Percentiles rank a stretch among this genome's conserved stretches.
These are phyloP conservation scores for Penicillium sclerotiorum DNA, from an alignment of 2,329 filamentous ascomycete species.

Conservation along the genomic window DNA sequence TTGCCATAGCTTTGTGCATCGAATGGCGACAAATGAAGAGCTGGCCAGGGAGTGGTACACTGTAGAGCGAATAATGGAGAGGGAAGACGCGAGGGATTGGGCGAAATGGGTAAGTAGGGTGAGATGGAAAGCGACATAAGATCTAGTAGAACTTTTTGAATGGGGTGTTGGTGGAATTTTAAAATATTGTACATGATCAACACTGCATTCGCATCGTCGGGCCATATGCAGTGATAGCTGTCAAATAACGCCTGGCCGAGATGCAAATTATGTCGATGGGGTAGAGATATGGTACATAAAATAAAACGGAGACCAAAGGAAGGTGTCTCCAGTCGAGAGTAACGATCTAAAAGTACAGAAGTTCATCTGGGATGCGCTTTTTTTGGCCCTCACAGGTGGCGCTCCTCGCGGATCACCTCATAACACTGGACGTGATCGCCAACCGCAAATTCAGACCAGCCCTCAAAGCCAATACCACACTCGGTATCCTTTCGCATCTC, in stretches of 20 bases:
- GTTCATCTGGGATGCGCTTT: not conserved
- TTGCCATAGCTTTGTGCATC: slow-evolving; percentile 81
- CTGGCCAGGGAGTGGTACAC: slow-evolving; percentile 73
- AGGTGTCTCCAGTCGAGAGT: slow-evolving; percentile 1
- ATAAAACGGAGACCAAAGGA: not conserved
- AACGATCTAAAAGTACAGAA: slow-evolving; percentile 16
- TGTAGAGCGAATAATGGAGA: slow-evolving; percentile 68
- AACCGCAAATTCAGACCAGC: slow-evolving; percentile 74
- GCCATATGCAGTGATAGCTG: slow-evolving; percentile 3
- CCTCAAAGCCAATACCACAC: slow-evolving; percentile 84
- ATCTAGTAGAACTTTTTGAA: not conserved
- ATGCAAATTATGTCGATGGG: slow-evolving; percentile 16
- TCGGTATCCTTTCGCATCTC: slow-evolving; percentile 93
- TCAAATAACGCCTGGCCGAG: slow-evolving; percentile 17
- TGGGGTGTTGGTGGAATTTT: not conserved
- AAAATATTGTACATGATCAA: slow-evolving; percentile 1
- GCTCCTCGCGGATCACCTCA: slow-evolving; percentile 75
- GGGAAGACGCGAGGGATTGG: slow-evolving; percentile 73
- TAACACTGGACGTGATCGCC: slow-evolving; percentile 90
- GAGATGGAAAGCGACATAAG: slow-evolving; percentile 69
- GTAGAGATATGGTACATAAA: slow-evolving; percentile 7
- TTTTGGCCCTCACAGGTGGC: slow-evolving; percentile 46
- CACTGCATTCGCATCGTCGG: not conserved
- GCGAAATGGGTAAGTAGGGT: slow-evolving; percentile 72
- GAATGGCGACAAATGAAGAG: slow-evolving; percentile 74